Percentiles rank a stretch among this genome's conserved stretches.
These are phyloP conservation scores for Quercus variabilis DNA, from an alignment of 306 rosid genomes.

Conservation along the genomic window DNA sequence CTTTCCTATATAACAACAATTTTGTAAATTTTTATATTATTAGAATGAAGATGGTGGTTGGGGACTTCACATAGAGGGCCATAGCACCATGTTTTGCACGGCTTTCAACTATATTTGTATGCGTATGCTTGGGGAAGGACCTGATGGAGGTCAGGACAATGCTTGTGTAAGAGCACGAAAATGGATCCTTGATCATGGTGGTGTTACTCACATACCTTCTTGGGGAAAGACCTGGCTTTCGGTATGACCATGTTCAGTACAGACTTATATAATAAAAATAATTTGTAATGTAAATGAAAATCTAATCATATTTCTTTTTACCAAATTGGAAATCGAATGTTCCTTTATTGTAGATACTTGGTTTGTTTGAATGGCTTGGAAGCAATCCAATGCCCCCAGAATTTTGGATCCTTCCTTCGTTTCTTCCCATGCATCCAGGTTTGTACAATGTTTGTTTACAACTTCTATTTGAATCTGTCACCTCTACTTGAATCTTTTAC, in stretches of 20 bases:
- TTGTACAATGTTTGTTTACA: neutral
- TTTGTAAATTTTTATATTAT: neutral
- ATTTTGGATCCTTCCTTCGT: conserved; percentile 77
- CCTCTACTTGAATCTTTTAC: neutral
- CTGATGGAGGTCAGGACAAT: conserved; percentile 50
- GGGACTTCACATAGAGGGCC: conserved; percentile 80
- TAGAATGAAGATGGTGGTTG: conserved; percentile 89
- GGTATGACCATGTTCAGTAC: conserved; percentile 18
- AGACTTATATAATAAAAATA: neutral
- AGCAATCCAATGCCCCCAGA: conserved; percentile 83
- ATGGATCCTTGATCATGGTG: conserved; percentile 74
- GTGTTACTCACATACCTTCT: conserved; percentile 58
- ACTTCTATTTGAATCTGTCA: neutral
- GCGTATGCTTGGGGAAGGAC: conserved; percentile 73
- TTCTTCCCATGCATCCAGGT: conserved; percentile 79
- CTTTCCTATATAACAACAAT: no score
- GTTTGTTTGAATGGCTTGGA: conserved; percentile 68
- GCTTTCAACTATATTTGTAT: conserved; percentile 53
- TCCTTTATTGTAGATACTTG: conserved; percentile 42
- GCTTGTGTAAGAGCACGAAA: conserved; percentile 64
- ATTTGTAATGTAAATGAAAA: no score
- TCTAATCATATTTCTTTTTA: no score
- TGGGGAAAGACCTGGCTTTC: conserved; percentile 95
- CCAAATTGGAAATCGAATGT: neutral
- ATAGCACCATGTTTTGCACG: conserved; percentile 73